phyloP scores from a whole-genome alignment of 768 basidiomycete species.

The Psilocybe azurescens region DNA sequence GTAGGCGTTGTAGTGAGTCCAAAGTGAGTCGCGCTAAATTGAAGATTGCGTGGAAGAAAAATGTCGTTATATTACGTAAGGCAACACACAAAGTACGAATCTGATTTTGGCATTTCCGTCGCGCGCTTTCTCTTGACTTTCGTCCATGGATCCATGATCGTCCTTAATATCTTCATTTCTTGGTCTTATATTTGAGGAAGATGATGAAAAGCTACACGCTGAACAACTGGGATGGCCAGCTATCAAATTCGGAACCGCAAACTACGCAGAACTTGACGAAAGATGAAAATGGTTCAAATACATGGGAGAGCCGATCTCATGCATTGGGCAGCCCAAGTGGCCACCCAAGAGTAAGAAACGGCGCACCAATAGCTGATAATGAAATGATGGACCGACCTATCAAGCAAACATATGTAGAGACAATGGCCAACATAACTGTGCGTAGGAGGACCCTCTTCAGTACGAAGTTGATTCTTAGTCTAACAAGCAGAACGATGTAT shows the following conservation, averaged over 20 bases:
- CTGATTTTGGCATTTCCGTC: background rate
- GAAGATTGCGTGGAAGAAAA: background rate
- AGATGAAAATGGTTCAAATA: background rate
- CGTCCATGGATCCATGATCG: constrained; percentile 18
- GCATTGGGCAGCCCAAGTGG: background rate
- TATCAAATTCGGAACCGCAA: constrained; percentile 6
- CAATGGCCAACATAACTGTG: background rate
- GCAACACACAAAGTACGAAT: background rate
- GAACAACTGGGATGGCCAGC: constrained; percentile 26
- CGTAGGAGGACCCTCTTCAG: background rate
- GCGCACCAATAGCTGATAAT: background rate
- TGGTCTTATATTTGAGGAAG: background rate
- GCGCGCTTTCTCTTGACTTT: background rate
- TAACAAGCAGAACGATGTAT: background rate
- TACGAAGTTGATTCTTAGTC: too few relatives aligned
- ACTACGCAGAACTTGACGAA: background rate
- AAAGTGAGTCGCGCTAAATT: background rate
- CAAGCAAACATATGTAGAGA: background rate
- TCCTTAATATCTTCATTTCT: background rate
- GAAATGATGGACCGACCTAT: background rate
- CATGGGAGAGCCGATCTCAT: background rate
- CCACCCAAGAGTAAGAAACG: background rate
- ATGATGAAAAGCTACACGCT: constrained; percentile 28
- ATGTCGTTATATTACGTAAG: constrained; percentile 1
- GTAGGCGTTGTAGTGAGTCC: too few relatives aligned